Percentiles rank a stretch among this genome's conserved stretches.
phyloP scores from a whole-genome alignment of 164 flowering plant species.

The Nelumbo lutea region DNA sequence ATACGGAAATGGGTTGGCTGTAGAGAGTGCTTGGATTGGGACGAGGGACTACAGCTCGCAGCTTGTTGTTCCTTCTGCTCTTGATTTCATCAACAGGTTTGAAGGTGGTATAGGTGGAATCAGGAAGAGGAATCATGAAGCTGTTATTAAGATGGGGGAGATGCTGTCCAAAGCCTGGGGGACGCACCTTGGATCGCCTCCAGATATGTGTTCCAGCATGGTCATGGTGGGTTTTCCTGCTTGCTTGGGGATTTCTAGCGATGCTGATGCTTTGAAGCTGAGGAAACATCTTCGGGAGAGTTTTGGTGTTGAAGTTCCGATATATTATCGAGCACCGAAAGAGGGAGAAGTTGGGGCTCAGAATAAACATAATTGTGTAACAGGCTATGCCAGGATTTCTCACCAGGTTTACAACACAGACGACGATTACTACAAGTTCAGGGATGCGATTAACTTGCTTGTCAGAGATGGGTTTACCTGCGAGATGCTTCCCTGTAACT shows the following conservation, averaged over 20 bases:
- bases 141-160: conserved; percentile 76
- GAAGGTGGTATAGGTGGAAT: conserved; percentile 86
- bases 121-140: conserved; percentile 68
- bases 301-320: conserved; percentile 63
- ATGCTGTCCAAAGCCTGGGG: conserved; percentile 88
- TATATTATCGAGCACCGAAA: conserved; percentile 39
- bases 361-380: conserved; percentile 16
- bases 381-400: conserved; percentile 74
- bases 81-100: conserved; percentile 69
- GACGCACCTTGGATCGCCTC: conserved; percentile 69
- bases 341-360: conserved; percentile 31
- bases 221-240: conserved; percentile 79
- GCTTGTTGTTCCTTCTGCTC: neutral
- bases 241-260: conserved; percentile 58
- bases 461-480: conserved; percentile 50
- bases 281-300: conserved; percentile 57
- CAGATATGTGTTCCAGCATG: conserved; percentile 79
- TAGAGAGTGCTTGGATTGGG: conserved; percentile 92
- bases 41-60: conserved; percentile 91
- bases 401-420: conserved; percentile 66
- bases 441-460: conserved; percentile 60
- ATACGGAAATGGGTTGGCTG: conserved; percentile 83
- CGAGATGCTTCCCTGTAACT: conserved; percentile 24
- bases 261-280: conserved; percentile 44
- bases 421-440: conserved; percentile 61